Evolutionary conservation across 768 basidiomycete genomes (phyloP).

Genomic region (Leccinellum luteum): DNA sequence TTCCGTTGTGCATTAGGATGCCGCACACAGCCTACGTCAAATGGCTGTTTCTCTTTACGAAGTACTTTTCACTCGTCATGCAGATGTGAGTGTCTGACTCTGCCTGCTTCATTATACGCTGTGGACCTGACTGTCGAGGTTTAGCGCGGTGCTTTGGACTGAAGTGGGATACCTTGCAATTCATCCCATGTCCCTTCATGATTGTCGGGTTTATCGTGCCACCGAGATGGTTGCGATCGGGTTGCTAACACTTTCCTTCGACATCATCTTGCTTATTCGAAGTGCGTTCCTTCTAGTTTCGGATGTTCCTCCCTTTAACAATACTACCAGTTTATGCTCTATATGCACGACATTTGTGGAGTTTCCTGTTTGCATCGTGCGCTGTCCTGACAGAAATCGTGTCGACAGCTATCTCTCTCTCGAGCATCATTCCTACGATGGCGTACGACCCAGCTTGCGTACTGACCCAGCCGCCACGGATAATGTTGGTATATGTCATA

Average conservation of each 20-base stretch:
- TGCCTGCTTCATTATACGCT: background rate
- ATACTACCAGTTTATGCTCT: conserved; percentile 18
- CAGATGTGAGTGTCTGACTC: conserved; percentile 14
- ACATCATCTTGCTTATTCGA: conserved; percentile 21
- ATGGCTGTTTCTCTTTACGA: conserved; percentile 28
- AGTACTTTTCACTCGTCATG: conserved; percentile 13
- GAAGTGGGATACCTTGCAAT: conserved; percentile 3
- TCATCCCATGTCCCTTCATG: background rate
- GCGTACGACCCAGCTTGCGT: conserved; percentile 17
- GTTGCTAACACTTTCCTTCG: conserved; percentile 16
- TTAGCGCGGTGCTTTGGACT: conserved; percentile 8
- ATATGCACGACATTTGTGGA: conserved; percentile 2
- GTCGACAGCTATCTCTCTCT: background rate
- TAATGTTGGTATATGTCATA: conserved; percentile 4
- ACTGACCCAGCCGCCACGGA: background rate
- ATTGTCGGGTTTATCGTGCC: conserved; percentile 14
- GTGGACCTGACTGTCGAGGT: background rate
- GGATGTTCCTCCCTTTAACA: background rate
- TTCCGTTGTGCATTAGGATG: conserved; percentile 8
- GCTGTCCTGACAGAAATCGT: conserved; percentile 13
- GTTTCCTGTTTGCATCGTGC: background rate
- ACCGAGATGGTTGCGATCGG: conserved; percentile 12
- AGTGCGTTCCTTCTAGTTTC: conserved; percentile 10
- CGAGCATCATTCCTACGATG: background rate
- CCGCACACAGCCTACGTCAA: conserved; percentile 16